A percentile compares a stretch with the other conserved stretches of the same genome.
These are phyloP conservation scores for Ceratonia siliqua DNA, from an alignment of 306 rosid species.

Conservation along the genomic window DNA sequence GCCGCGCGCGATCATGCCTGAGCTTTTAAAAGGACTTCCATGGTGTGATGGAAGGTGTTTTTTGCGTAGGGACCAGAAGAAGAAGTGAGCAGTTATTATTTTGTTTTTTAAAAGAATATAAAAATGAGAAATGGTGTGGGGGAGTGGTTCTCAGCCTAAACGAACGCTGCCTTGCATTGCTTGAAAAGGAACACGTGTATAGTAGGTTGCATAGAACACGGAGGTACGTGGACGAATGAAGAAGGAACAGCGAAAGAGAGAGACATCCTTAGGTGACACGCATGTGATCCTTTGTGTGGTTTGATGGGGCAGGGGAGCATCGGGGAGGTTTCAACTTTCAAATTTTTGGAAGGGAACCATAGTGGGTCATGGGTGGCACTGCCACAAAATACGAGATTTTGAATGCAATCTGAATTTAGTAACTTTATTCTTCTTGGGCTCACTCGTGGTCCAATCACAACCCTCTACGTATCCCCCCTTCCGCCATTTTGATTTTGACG, in stretches of 20 bases:
- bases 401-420: neutral
- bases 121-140: neutral
- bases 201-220: neutral
- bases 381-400: neutral
- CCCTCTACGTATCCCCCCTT: conserved; percentile 26
- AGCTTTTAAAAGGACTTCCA: conserved; percentile 15
- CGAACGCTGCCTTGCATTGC: neutral
- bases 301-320: neutral
- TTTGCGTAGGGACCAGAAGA: conserved; percentile 7
- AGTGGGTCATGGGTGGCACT: too few relatives aligned
- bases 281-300: conserved; percentile 27
- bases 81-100: neutral
- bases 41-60: neutral
- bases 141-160: conserved; percentile 25
- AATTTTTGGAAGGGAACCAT: too few relatives aligned
- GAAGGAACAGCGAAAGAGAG: neutral
- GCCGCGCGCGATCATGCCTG: conserved; percentile 13
- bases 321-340: conserved; percentile 7
- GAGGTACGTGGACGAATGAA: conserved; percentile 38
- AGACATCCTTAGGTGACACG: conserved; percentile 45
- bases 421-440: conserved; percentile 19
- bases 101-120: too few relatives aligned
- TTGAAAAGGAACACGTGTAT: conserved; percentile 38
- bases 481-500: neutral
- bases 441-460: conserved; percentile 46